Evolutionary conservation across 2,329 filamentous ascomycete genomes (phyloP), one percentile per base, ranked within the genome.

Genomic region (Cryphonectria nitschkei): DNA sequence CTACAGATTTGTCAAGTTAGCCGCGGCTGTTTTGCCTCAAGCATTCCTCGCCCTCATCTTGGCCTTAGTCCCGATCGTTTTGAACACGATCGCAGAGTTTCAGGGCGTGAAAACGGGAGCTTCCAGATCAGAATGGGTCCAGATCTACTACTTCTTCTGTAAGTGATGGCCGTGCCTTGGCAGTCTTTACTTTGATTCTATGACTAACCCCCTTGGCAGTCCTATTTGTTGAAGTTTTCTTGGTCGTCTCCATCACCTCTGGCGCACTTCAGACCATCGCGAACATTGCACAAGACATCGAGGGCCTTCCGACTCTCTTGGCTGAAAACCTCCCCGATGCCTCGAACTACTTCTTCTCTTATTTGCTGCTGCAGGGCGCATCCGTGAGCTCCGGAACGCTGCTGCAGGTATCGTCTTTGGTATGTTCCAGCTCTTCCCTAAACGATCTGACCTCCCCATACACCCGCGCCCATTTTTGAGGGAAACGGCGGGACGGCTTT

Each of bases 291-390:
- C 77, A 81, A 13, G 86, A 93, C 62, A 90, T 93, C 9, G 82
- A 84, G n/a, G 86, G 86, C 52, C 88, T 97, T 70, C 89, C 96
- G 0, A 80, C 88, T 26, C 85, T 92, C 0, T 83, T 99, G 39
- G 95, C 95, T 0, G 80, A 84, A 14, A 96, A 95, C 72, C 83
- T 99, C 6, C 96, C 96, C 1, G 92, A 89, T 75, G 92, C 95
- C 0, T 92, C 94, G 75, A 97, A 98, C 78, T 99, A 98, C 81
- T 99, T 98, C 84, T 98, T 98, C 85, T 95, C 94, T 0, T 99
- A 99, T 86, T 95, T 99, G 90, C 92, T 98, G 78, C 90, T 99
- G 13, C 96, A 98, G 77, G 94, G 95, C 0, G 86, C 98, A 76
- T 94, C 93, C 73, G 94, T 93, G 73, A 97, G 94, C 79, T 95